Evolutionary conservation across 2,329 filamentous ascomycete species (phyloP), one percentile per base, ranked within the genome.

Genomic region (Cucurbitaria berberidis): DNA sequence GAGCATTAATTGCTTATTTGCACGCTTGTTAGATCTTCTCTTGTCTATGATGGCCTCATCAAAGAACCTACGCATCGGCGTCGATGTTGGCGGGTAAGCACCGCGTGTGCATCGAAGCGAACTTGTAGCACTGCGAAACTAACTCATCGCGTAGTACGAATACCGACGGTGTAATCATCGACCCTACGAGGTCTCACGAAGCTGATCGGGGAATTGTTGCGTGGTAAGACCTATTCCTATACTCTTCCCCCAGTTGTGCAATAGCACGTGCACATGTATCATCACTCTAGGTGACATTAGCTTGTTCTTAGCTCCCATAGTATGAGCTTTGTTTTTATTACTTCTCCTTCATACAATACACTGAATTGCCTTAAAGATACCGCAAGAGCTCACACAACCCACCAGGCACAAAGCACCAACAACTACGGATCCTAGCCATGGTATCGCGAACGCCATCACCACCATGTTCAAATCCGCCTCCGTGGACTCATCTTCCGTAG

Each of bases 71-170:
- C 71, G 77, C 30, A 76, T 80, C 42, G 77, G 77, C 34, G 76
- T 79, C 5, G 77, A 79, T 57, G 77, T 78, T 21, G 76, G 76
- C 59, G 76, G 73, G 74, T 73, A 57, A 55, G 66, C 24, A 43
- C 19, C 15, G n/a, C 13, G 24, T 35, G n/a, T 21, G n/a, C 16
- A 15, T 39, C 16, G 11, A 40, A 41, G 21, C 45, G 41, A 51
- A 29, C 1, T 11, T 6, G 5, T 21, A 18, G 16, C 13, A 42
- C 16, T 13, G 22, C 32, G 2, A 35, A 16, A 34, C 40, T 58
- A 40, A 67, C 39, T 34, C 36, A 7, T 21, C 26, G 13, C 9
- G 41, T 53, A 73, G 70, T 30, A 74, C 72, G 18, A 74, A 74
- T 34, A 74, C 72, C 19, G 72, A 74, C 53, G 72, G 70, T 26